Conservation (phyloP, 1,284 basidiomycete species). For the Athelia psychrophila region DNA sequence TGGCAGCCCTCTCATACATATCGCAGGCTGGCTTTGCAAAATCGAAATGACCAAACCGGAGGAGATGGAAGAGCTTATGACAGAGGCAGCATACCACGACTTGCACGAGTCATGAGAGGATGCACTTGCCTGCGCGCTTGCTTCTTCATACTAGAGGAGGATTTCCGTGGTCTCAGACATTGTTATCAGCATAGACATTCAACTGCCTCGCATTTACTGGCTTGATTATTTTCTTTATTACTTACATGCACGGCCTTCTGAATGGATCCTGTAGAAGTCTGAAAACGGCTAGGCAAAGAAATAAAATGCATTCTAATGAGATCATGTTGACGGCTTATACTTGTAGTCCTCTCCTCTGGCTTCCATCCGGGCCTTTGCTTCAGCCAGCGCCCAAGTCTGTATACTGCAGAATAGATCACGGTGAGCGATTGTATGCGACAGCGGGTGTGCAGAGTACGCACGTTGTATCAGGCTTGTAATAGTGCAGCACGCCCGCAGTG, state of each 20-base stretch:
- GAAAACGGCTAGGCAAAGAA: background rate
- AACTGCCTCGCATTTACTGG: too few species aligned
- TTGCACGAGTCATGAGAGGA: constrained; percentile 52
- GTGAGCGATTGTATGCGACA: constrained; percentile 3
- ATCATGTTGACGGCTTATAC: constrained; percentile 52
- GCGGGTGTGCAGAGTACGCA: constrained; percentile 36
- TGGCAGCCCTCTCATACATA: background rate
- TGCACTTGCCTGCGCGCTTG: too few species aligned
- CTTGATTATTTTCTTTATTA: too few species aligned
- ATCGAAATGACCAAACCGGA: constrained; percentile 78
- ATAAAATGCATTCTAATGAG: constrained; percentile 5
- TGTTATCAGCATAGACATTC: background rate
- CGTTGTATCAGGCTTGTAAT: constrained; percentile 97
- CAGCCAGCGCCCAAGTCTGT: constrained; percentile 86
- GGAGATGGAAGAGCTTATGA: constrained; percentile 77
- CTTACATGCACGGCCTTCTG: background rate
- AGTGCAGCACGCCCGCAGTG: constrained; percentile 72
- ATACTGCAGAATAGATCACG: constrained; percentile 47
- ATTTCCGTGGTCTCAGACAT: constrained; percentile 26
- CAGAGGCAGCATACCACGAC: constrained; percentile 76
- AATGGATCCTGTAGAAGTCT: background rate
- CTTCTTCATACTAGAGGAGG: background rate
- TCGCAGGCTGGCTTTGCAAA: constrained; percentile 92
- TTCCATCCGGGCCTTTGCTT: constrained; percentile 87
- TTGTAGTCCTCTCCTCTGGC: constrained; percentile 83